phyloP scores from a whole-genome alignment of 306 rosid species.

The Ormosia semicastrata region DNA sequence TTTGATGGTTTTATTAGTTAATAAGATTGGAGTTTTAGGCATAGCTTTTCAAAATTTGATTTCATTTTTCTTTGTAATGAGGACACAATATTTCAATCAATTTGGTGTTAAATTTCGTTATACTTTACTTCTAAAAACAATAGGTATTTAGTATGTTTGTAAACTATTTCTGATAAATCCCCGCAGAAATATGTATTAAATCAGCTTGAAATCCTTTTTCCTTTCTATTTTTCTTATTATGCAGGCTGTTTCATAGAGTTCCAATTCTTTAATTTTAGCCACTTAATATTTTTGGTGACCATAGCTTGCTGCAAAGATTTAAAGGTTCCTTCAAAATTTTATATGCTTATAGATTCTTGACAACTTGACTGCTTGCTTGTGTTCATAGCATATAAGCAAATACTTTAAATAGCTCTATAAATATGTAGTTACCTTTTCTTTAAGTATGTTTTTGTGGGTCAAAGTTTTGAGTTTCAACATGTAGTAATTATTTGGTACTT shows the following conservation, averaged over 20 bases:
- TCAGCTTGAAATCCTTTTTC: neutral
- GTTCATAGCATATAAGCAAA: neutral
- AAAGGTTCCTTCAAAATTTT: constrained; percentile 5
- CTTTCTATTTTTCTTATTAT: neutral
- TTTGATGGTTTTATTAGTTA: constrained; percentile 1
- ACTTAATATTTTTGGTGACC: neutral
- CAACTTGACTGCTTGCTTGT: neutral
- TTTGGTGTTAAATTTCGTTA: neutral
- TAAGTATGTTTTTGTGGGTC: neutral
- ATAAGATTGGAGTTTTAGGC: neutral
- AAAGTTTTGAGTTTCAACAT: constrained; percentile 7
- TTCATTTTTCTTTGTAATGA: neutral
- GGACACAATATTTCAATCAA: neutral
- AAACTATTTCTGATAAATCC: constrained; percentile 5
- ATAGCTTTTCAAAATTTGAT: neutral
- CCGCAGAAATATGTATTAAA: neutral
- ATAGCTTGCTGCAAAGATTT: constrained; percentile 5
- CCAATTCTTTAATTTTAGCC: neutral
- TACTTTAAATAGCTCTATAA: neutral
- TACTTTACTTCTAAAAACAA: neutral
- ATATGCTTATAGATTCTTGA: neutral
- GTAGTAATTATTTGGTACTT: neutral
- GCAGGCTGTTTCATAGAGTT: constrained; percentile 7
- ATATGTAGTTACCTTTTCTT: neutral
- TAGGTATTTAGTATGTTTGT: neutral